Percentiles rank a stretch among this genome's conserved stretches.
Conservation (phyloP, 164 flowering plant genomes). For the Vitis cinerea region DNA sequence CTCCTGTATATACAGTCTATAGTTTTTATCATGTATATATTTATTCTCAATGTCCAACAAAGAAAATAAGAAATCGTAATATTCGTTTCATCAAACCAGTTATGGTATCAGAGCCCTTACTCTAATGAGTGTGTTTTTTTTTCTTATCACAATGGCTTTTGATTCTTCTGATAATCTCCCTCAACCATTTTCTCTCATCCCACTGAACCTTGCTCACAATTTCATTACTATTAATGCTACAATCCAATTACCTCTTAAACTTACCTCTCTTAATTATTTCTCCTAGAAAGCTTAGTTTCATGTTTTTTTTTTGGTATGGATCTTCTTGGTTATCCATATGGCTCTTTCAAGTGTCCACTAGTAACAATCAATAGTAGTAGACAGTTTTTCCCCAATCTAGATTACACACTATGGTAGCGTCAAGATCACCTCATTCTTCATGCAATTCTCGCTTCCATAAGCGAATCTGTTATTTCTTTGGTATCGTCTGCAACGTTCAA, state of each 20-base stretch:
- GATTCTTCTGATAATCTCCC: not conserved
- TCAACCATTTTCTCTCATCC: not conserved
- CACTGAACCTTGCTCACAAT: not conserved
- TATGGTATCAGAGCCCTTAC: not conserved
- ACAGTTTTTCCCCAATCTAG: not conserved
- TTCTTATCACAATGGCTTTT: not conserved
- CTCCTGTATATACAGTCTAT: too few relatives aligned
- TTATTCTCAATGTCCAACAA: too few relatives aligned
- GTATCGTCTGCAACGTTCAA: not conserved
- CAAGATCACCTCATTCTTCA: not conserved
- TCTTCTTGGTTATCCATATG: not conserved
- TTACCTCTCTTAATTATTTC: not conserved
- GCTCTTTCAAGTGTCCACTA: not conserved
- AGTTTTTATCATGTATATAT: too few relatives aligned
- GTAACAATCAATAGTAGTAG: not conserved
- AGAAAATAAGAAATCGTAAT: too few relatives aligned
- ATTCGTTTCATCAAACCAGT: not conserved
- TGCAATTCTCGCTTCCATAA: not conserved
- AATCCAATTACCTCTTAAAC: not conserved
- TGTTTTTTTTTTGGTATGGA: not conserved
- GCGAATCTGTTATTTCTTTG: not conserved
- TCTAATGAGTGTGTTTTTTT: not conserved
- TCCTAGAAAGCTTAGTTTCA: not conserved
- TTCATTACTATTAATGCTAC: not conserved
- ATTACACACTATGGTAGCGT: not conserved